Conservation (phyloP, 164 flowering plant species). For the Piper betle region DNA sequence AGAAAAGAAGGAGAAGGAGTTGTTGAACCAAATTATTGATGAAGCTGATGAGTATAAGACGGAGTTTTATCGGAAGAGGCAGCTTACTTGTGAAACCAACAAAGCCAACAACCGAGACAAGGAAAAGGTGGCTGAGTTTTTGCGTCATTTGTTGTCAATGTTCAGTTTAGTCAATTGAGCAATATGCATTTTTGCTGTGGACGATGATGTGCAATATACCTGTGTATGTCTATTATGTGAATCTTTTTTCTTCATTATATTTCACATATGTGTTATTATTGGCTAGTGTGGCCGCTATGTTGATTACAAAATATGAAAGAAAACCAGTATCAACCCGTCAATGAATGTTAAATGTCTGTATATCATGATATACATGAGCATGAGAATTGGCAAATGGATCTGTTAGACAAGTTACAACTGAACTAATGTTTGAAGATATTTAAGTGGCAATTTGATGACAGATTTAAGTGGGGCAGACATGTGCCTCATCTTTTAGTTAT, state of each 20-base stretch:
- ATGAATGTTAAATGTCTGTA: no score
- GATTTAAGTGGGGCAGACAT: background rate
- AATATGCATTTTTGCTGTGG: background rate
- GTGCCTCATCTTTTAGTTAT: background rate
- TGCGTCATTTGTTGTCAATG: background rate
- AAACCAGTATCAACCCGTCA: no score
- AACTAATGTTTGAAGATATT: background rate
- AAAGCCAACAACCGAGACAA: conserved; percentile 39
- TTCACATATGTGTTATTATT: no score
- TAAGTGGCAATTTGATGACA: background rate
- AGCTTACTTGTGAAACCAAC: conserved; percentile 26
- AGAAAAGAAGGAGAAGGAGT: conserved; percentile 54
- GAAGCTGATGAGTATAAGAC: conserved; percentile 50
- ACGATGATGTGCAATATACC: background rate
- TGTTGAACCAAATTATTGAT: conserved; percentile 32
- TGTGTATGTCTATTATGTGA: background rate
- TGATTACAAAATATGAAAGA: background rate
- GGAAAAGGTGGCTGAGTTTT: conserved; percentile 32
- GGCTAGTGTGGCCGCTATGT: background rate
- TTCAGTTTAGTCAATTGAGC: background rate
- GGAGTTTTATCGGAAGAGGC: conserved; percentile 36
- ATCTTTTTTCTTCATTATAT: background rate
- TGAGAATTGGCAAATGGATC: background rate
- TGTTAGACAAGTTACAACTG: background rate
- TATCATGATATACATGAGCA: background rate